Evolutionary conservation across 371 early-diverging fungal species (phyloP).

Genomic region (Actinomortierella ambigua): DNA sequence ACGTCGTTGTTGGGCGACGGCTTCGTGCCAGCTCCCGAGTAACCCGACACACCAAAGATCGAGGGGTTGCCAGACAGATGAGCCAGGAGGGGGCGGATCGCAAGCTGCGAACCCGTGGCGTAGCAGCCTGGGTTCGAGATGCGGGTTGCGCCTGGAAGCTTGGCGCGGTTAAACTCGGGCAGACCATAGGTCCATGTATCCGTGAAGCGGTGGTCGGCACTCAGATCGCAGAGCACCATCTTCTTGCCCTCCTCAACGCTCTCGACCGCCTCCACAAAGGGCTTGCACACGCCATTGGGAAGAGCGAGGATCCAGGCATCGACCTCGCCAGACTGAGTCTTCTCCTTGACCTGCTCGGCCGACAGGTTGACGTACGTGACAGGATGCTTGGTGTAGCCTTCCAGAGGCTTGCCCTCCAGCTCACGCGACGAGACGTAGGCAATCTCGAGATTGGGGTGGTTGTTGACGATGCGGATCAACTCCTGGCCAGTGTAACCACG

Average conservation of each 20-base stretch:
- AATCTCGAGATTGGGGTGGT: conserved; percentile 84
- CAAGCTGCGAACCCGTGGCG: conserved; percentile 95
- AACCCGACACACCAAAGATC: conserved; percentile 96
- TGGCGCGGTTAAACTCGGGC: conserved; percentile 79
- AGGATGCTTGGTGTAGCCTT: conserved; percentile 71
- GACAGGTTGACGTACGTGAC: conserved; percentile 82
- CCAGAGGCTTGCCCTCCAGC: conserved; percentile 83
- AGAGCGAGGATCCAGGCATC: conserved; percentile 96
- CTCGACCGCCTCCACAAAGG: conserved; percentile 88
- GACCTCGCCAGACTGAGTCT: conserved; percentile 66
- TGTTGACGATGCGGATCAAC: conserved; percentile 85
- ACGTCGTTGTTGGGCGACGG: conserved; percentile 94
- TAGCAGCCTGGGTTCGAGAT: conserved; percentile 98
- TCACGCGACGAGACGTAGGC: conserved; percentile 94
- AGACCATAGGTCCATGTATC: conserved; percentile 93
- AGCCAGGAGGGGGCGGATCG: conserved; percentile 79
- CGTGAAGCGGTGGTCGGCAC: conserved; percentile 91
- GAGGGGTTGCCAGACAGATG: conserved; percentile 71
- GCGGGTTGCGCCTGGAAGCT: conserved; percentile 61
- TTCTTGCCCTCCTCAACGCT: conserved; percentile 60
- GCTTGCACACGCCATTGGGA: conserved; percentile 91
- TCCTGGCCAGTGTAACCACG: conserved; percentile 97
- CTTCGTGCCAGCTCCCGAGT: conserved; percentile 96
- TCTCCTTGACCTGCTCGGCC: conserved; percentile 70
- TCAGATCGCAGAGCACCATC: conserved; percentile 84